Percentiles rank a stretch among this genome's conserved stretches.
Evolutionary conservation across 2,329 filamentous ascomycete species (phyloP).

Genomic region (Sporothrix luriei): DNA sequence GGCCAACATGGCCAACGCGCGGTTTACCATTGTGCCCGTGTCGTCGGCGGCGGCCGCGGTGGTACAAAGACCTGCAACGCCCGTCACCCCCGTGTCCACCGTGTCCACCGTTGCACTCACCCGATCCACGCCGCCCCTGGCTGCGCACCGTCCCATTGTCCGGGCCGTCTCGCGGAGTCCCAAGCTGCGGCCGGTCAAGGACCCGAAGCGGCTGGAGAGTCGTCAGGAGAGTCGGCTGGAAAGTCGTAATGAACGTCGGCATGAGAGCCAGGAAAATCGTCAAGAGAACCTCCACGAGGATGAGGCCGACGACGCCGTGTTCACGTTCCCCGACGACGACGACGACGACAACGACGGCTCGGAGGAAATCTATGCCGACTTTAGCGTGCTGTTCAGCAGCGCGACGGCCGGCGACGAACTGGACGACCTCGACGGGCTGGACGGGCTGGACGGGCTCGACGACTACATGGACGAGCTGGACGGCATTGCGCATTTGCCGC

Average conservation of each 20-base stretch:
- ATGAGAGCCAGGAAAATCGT: too few species aligned
- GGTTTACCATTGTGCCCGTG: conserved; percentile 19
- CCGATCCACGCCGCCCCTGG: neutral
- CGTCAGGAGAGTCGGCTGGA: neutral
- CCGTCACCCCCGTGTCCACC: neutral
- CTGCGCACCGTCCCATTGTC: neutral
- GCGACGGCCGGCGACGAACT: conserved; percentile 38
- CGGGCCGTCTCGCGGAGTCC: conserved; percentile 37
- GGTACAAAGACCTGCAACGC: neutral
- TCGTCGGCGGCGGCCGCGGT: neutral
- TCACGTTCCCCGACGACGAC: conserved; percentile 52
- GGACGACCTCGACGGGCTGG: conserved; percentile 33
- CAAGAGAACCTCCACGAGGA: conserved; percentile 28
- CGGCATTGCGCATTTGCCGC: conserved; percentile 53
- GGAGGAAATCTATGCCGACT: conserved; percentile 59
- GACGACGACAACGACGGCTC: conserved; percentile 49
- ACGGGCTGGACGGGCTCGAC: conserved; percentile 55
- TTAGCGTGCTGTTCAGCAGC: conserved; percentile 54
- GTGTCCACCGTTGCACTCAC: neutral
- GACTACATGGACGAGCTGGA: too few species aligned
- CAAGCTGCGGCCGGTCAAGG: conserved; percentile 37
- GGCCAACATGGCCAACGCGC: conserved; percentile 25
- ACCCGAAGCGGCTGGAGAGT: conserved; percentile 27
- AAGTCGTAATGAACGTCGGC: too few species aligned
- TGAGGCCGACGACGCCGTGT: conserved; percentile 49